Evolutionary conservation across 2,329 filamentous ascomycete genomes (phyloP).

Genomic region (Venturiaceae sp.): DNA sequence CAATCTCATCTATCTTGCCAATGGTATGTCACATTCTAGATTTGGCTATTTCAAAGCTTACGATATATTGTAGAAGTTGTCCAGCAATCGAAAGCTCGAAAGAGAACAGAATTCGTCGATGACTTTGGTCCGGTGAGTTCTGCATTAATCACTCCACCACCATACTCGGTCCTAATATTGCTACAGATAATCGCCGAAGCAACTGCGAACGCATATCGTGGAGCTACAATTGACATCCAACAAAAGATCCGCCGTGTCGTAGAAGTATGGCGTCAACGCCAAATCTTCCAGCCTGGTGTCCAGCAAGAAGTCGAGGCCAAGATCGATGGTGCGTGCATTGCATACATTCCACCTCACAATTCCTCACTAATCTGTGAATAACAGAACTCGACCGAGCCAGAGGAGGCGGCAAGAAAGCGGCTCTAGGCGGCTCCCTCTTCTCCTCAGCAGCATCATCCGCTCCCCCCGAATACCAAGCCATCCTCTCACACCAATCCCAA

Average conservation of each 20-base stretch:
- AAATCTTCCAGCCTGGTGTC: constrained; percentile 73
- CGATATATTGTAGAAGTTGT: constrained; percentile 62
- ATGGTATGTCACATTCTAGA: constrained; percentile 52
- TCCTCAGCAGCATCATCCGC: constrained; percentile 45
- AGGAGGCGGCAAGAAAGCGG: constrained; percentile 41
- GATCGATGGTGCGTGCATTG: constrained; percentile 55
- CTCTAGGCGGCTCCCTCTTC: constrained; percentile 62
- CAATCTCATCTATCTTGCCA: constrained; percentile 88
- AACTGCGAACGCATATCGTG: constrained; percentile 83
- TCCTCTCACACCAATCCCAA: constrained; percentile 65
- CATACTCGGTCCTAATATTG: too few species aligned
- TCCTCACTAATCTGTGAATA: background rate
- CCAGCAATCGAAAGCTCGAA: constrained; percentile 87
- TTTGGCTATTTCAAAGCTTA: constrained; percentile 11
- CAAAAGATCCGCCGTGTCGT: constrained; percentile 79
- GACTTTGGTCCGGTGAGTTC: constrained; percentile 70
- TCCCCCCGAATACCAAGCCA: constrained; percentile 65
- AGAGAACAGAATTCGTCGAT: constrained; percentile 84
- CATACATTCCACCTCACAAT: background rate
- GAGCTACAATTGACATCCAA: constrained; percentile 76
- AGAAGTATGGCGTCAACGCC: constrained; percentile 84
- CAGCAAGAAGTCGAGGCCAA: constrained; percentile 72
- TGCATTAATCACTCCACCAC: too few species aligned
- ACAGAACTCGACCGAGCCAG: constrained; percentile 48
- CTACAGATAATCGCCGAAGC: constrained; percentile 72